phyloP scores from a whole-genome alignment of 1,139 yeast genomes.

The Zygosaccharomyces pseudobailii region DNA sequence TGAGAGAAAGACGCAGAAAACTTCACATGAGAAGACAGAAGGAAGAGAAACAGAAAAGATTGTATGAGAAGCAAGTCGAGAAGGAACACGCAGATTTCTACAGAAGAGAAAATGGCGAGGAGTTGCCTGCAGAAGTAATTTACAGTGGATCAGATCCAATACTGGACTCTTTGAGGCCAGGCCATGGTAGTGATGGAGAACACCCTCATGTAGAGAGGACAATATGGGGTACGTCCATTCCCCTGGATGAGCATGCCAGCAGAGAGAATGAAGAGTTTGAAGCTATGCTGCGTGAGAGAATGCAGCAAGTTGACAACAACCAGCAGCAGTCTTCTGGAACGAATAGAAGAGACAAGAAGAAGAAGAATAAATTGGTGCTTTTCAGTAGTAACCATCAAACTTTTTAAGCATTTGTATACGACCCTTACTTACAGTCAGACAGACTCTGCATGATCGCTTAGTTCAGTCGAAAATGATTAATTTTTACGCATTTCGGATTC shows the following conservation, averaged over 20 bases:
- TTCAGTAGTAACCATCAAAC: conserved; percentile 24
- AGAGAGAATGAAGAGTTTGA: conserved; percentile 31
- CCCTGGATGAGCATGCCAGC: conserved; percentile 32
- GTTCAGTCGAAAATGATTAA: neutral
- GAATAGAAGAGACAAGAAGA: conserved; percentile 21
- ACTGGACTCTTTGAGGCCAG: conserved; percentile 16
- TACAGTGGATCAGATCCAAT: conserved; percentile 4
- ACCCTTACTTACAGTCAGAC: neutral
- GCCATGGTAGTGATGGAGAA: conserved; percentile 1
- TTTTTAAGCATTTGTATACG: conserved; percentile 5
- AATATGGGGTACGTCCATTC: conserved; percentile 60
- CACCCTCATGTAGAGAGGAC: conserved; percentile 37
- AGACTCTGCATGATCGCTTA: neutral
- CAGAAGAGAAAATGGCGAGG: conserved; percentile 48
- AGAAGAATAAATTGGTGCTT: conserved; percentile 27
- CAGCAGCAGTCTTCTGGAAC: neutral
- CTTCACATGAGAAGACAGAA: conserved; percentile 50
- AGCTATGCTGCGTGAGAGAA: conserved; percentile 26
- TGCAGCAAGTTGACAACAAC: conserved; percentile 15
- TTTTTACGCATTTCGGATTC: neutral
- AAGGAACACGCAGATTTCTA: conserved; percentile 51
- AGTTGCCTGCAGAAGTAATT: neutral
- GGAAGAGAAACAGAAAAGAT: conserved; percentile 61
- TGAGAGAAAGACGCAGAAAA: conserved; percentile 54
- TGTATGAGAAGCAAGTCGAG: conserved; percentile 63